These are phyloP conservation scores for Botrytis byssoidea DNA, from an alignment of 2,329 filamentous ascomycete genomes.

Conservation along the genomic window DNA sequence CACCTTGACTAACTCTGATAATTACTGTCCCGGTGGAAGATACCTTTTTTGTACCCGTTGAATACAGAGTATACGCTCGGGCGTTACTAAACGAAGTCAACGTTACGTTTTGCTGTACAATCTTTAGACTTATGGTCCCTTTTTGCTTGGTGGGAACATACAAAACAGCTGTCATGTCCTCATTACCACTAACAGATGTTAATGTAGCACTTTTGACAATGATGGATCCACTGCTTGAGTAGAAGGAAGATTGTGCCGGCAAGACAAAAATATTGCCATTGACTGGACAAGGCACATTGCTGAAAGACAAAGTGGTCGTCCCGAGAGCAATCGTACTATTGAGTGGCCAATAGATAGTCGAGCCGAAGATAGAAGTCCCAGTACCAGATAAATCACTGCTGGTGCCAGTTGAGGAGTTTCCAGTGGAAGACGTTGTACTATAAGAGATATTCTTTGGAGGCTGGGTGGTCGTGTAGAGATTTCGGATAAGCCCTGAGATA, in stretches of 20 bases:
- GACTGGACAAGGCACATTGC: not conserved
- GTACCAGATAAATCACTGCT: not conserved
- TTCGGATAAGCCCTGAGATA: not conserved
- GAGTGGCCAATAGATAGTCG: not conserved
- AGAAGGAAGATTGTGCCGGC: not conserved
- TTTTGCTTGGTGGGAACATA: not conserved
- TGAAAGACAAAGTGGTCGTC: not conserved
- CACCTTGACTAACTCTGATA: not conserved
- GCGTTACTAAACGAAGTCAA: not conserved
- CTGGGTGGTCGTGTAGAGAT: not conserved
- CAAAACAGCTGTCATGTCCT: too few relatives aligned
- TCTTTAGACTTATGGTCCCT: not conserved
- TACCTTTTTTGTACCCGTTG: not conserved
- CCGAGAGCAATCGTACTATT: not conserved
- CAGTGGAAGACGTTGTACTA: not conserved
- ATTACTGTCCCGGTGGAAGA: not conserved
- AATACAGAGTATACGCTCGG: not conserved
- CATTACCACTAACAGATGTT: not conserved
- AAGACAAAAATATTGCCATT: not conserved
- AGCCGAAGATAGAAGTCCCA: not conserved
- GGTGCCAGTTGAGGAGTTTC: not conserved
- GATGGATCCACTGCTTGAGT: not conserved
- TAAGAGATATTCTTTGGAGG: not conserved
- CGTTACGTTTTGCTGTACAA: not conserved
- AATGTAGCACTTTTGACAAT: not conserved